These are phyloP conservation scores for Fraxinus angustifolia DNA, from an alignment of 305 asterid species.

Conservation along the genomic window DNA sequence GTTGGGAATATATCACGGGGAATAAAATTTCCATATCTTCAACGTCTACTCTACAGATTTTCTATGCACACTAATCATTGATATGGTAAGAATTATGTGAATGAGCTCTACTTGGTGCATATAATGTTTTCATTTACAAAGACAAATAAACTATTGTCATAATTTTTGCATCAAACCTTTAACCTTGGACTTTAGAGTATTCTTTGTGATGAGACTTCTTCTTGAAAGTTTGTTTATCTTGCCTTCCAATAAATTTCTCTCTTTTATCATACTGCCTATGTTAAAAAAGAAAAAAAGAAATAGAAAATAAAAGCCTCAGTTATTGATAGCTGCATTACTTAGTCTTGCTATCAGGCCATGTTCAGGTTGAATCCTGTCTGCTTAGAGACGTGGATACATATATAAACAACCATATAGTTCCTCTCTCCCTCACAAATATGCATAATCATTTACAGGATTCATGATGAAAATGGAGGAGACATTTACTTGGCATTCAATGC, in stretches of 20 bases:
- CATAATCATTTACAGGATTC: conserved; percentile 56
- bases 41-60: neutral
- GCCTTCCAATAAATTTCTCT: neutral
- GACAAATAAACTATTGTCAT: neutral
- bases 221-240: neutral
- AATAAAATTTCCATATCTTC: neutral
- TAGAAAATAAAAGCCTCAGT: neutral
- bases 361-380: neutral
- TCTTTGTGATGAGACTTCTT: neutral
- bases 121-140: neutral
- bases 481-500: conserved; percentile 81
- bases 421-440: conserved; percentile 15
- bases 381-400: neutral
- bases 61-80: neutral
- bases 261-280: neutral
- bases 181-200: neutral
- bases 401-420: neutral
- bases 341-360: neutral
- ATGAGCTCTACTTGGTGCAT: neutral
- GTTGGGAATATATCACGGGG: neutral
- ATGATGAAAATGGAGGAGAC: conserved; percentile 71
- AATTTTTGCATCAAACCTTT: neutral
- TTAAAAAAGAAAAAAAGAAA: neutral
- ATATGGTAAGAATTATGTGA: neutral
- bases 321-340: neutral